phyloP scores from a whole-genome alignment of 2,329 filamentous ascomycete genomes.

The Calonectria leucothoes region DNA sequence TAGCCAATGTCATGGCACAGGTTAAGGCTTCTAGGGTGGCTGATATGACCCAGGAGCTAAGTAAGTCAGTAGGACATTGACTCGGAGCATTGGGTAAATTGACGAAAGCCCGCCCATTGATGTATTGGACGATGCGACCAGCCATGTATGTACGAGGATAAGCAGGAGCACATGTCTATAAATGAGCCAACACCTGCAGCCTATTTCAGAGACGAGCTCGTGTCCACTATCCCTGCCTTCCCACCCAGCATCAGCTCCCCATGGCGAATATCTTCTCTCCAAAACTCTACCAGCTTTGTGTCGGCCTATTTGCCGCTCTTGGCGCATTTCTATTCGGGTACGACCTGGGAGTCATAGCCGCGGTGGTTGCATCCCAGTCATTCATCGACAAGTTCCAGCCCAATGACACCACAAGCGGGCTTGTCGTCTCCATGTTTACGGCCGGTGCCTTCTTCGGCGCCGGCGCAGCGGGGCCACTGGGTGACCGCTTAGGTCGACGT shows the following conservation, averaged over 20 bases:
- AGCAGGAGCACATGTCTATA: not conserved
- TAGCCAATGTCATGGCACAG: not conserved
- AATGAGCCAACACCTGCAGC: not conserved
- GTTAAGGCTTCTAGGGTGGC: not conserved
- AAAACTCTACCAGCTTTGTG: not conserved
- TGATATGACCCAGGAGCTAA: not conserved
- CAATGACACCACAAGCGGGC: not conserved
- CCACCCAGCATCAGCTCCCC: not conserved
- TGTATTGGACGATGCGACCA: not conserved
- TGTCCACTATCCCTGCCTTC: not conserved
- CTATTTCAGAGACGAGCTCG: not conserved
- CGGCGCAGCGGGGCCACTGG: not conserved
- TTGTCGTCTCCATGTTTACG: not conserved
- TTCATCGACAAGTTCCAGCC: not conserved
- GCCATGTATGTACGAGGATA: not conserved
- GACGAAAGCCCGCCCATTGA: not conserved
- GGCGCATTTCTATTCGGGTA: not conserved
- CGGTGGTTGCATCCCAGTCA: not conserved
- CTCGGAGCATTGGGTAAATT: too few relatives aligned
- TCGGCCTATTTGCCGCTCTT: not conserved
- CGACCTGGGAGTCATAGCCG: not conserved
- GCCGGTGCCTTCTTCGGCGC: not conserved
- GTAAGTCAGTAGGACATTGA: too few relatives aligned
- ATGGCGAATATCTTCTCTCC: not conserved
- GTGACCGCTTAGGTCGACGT: not conserved